These are phyloP conservation scores for Mycena vitilis DNA, from an alignment of 768 basidiomycete species.

Conservation along the genomic window DNA sequence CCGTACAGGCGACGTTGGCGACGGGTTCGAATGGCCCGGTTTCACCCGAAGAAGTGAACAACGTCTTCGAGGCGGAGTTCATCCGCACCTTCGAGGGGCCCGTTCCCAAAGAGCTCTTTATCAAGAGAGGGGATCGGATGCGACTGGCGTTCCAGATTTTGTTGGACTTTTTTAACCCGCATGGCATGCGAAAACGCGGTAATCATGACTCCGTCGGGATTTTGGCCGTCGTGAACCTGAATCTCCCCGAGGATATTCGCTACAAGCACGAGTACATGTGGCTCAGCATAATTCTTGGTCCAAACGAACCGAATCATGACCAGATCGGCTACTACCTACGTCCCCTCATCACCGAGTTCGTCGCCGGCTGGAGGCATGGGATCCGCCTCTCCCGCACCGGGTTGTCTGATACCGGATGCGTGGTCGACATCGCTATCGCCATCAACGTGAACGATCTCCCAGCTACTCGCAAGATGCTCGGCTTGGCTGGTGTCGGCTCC, in stretches of 20 bases:
- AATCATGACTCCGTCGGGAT: slow-evolving; percentile 40
- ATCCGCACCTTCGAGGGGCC: slow-evolving; percentile 44
- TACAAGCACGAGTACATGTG: slow-evolving; percentile 47
- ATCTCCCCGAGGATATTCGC: slow-evolving; percentile 43
- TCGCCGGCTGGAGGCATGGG: slow-evolving; percentile 33
- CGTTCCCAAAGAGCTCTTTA: slow-evolving; percentile 35
- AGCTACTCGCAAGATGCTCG: slow-evolving; percentile 40
- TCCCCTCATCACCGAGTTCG: slow-evolving; percentile 43
- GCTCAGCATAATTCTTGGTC: slow-evolving; percentile 44
- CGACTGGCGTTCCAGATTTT: slow-evolving; percentile 40
- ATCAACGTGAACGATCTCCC: slow-evolving; percentile 46
- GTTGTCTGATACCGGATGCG: not conserved
- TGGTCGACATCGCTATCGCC: slow-evolving; percentile 22
- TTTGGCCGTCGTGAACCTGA: slow-evolving; percentile 45
- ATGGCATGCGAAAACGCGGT: slow-evolving; percentile 38
- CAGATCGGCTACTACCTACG: slow-evolving; percentile 42
- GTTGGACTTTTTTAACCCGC: slow-evolving; percentile 45
- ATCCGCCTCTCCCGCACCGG: slow-evolving; percentile 32
- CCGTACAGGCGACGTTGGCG: slow-evolving; percentile 10
- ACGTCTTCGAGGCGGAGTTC: slow-evolving; percentile 43
- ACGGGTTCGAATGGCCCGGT: slow-evolving; percentile 14
- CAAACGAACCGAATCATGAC: slow-evolving; percentile 40
- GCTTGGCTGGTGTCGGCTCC: slow-evolving; percentile 36
- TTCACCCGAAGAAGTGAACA: slow-evolving; percentile 28
- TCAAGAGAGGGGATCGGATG: slow-evolving; percentile 36